Conservation (phyloP, 768 basidiomycete species). For the Suillus americanus region DNA sequence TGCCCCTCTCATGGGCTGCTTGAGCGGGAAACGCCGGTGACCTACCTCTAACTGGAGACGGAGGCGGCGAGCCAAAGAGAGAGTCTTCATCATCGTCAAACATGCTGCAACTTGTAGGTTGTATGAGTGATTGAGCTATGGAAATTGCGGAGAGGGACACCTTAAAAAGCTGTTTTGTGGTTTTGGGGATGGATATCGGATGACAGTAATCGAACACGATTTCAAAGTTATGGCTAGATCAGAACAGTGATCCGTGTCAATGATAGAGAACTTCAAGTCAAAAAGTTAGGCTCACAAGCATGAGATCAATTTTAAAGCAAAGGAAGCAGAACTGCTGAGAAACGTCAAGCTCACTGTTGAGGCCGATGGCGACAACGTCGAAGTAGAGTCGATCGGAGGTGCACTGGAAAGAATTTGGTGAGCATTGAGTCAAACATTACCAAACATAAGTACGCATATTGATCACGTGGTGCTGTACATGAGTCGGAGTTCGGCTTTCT, state of each 20-base stretch:
- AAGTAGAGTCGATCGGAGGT: background rate
- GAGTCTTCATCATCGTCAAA: slow-evolving; percentile 60
- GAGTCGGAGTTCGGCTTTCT: background rate
- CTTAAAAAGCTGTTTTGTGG: background rate
- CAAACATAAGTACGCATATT: background rate
- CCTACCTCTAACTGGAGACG: slow-evolving; percentile 74
- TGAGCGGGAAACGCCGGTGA: slow-evolving; percentile 60
- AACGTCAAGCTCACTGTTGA: background rate
- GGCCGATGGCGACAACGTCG: background rate
- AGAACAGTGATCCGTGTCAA: background rate
- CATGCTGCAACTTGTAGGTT: slow-evolving; percentile 7
- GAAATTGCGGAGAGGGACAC: slow-evolving; percentile 17
- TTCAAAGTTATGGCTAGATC: background rate
- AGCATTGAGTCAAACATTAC: background rate
- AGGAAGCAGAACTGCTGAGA: background rate
- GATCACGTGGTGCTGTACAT: background rate
- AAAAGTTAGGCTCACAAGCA: background rate
- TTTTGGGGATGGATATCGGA: background rate
- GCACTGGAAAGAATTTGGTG: background rate
- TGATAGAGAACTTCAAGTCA: no score
- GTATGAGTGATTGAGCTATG: slow-evolving; percentile 16
- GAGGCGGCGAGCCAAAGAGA: slow-evolving; percentile 79
- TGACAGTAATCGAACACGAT: background rate
- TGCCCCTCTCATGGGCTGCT: slow-evolving; percentile 19
- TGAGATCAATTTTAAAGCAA: background rate